Base-by-base conservation (phyloP, 306 rosid species). In the Pueraria montana region DNA sequence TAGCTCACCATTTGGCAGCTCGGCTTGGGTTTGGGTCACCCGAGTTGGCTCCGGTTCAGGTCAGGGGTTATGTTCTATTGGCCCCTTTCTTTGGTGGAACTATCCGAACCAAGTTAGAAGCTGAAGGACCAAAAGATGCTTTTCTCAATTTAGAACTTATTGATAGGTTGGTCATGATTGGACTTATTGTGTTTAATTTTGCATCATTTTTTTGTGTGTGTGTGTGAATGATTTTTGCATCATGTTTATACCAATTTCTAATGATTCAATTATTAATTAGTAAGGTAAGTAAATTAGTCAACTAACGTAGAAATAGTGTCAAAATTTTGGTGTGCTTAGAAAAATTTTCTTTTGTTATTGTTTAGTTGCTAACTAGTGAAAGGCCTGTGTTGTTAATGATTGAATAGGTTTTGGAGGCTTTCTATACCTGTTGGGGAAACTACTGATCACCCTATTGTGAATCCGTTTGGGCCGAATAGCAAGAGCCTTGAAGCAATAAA, bases 21-120 rank as follows among this genome's bases (percentile, higher is more conserved):
- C 81, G 79, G 62, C 79, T 95, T 0, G 89, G 91, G 16, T 14
- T 73, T 0, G 91, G 91, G 3, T 90, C 97, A 8, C 69, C 84
- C 0, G 85, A 84, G 32, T 65, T 93, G 82, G 87, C 75, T 0
- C 93, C 94, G 32, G 87, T 93, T 61, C 79, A 66, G 72, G 88
- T 95, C 1, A 89, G 85, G 70, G 97, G 98, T 16, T 95, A 91
- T 49, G 87, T 95, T 18, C 83, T 95, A 1, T 74, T 95, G 87
- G 95, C 88, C 11, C 98, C 98, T 0, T 95, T 95, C 65, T 91
- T 95, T 42, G 91, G 95, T n/a, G 98, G 98, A 34, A 88, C 87
- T 0, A 56, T 83, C 36, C 83, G 74, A 61, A 83, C 85, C 0
- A 87, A 81, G 67, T 88, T 81, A 0, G 98, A 95, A 78, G 94